These are phyloP conservation scores for Epichloe gansuensis DNA, from an alignment of 2,329 filamentous ascomycete genomes.

Conservation along the genomic window DNA sequence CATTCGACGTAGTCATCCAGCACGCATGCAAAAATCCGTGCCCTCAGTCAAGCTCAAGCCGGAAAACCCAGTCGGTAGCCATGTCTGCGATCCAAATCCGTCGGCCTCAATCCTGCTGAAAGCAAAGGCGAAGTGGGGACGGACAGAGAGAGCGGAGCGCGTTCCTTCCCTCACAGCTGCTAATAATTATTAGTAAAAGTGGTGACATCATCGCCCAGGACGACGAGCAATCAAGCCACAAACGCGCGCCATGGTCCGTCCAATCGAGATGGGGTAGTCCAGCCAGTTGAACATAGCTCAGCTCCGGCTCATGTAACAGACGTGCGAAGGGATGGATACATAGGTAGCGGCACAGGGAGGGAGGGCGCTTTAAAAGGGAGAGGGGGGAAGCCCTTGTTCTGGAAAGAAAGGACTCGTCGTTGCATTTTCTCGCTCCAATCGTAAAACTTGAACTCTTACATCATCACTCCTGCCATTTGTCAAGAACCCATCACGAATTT, in stretches of 20 bases:
- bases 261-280: conserved; percentile 12
- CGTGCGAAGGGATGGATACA: background rate
- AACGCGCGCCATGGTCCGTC: conserved; percentile 6
- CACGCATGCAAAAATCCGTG: too few relatives aligned
- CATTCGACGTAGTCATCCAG: too few relatives aligned
- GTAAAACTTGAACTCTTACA: background rate
- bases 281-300: background rate
- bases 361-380: conserved; percentile 3
- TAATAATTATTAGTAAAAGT: conserved; percentile 4
- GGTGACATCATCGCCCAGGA: conserved; percentile 22
- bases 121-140: conserved; percentile 1
- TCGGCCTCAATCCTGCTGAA: background rate
- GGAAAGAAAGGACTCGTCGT: background rate
- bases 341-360: background rate
- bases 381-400: background rate
- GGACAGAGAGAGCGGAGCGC: background rate
- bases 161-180: background rate
- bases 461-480: background rate
- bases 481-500: background rate
- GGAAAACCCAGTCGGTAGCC: background rate
- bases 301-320: background rate
- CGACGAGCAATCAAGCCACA: conserved; percentile 7
- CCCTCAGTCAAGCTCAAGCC: too few relatives aligned
- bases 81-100: background rate
- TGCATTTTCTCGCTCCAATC: background rate